A percentile compares a stretch with the other conserved stretches of the same genome.
These are phyloP conservation scores for Trichoderma harzianum DNA, from an alignment of 2,329 filamentous ascomycete genomes.

Conservation along the genomic window DNA sequence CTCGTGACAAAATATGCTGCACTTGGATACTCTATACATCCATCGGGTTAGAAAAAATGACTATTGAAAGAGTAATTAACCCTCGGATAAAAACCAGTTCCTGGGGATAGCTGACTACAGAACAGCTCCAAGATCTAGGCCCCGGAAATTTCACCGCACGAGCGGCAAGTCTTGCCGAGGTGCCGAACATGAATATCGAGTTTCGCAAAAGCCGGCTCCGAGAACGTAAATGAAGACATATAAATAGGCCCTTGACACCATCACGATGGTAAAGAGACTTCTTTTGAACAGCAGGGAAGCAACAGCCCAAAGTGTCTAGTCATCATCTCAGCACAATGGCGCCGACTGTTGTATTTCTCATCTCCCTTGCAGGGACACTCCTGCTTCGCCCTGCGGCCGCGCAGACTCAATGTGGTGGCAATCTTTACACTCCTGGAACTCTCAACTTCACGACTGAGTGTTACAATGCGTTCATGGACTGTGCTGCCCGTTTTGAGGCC, in stretches of 20 bases:
- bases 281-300: not conserved
- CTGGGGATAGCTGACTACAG: not conserved
- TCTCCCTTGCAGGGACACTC: not conserved
- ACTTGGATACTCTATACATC: not conserved
- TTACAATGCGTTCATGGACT: conserved; percentile 10
- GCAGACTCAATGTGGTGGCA: conserved; percentile 16
- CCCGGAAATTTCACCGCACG: conserved; percentile 2
- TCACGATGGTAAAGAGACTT: not conserved
- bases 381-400: conserved; percentile 8
- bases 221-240: not conserved
- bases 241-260: not conserved
- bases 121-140: not conserved
- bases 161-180: not conserved
- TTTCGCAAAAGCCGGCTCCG: too few relatives aligned
- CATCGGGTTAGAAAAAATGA: not conserved
- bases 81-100: not conserved
- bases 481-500: conserved; percentile 1
- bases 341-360: not conserved
- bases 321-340: not conserved
- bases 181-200: not conserved
- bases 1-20: not conserved
- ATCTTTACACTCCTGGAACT: conserved; percentile 14
- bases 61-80: not conserved
- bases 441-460: conserved; percentile 16
- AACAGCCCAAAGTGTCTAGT: not conserved